Evolutionary conservation across 768 basidiomycete species (phyloP), one percentile per base, ranked within the genome.

Genomic region (Hygrophorus pudorinus): DNA sequence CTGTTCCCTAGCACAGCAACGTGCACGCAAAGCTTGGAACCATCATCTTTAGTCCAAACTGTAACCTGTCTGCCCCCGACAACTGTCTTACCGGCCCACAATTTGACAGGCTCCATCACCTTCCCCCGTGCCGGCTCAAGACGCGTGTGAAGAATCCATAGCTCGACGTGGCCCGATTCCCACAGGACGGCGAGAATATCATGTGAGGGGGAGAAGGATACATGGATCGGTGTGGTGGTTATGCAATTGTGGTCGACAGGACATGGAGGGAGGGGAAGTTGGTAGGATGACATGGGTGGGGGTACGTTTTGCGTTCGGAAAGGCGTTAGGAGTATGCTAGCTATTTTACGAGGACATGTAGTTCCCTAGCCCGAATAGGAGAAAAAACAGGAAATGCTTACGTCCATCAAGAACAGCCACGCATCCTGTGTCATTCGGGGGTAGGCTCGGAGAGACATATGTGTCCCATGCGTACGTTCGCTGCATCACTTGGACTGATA

Each of bases 231-330:
- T 0, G 73, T 61, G n/a, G 51, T 60, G n/a, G 56, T 51, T 36
- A 33, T 34, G 20, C 45, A 44, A 42, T 49, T 40, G 29, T 50
- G 48, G 29, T 47, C 14, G 9, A 43, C 13, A 29, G 59, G 48
- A 10, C 53, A 36, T 8, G 61, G 53, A 11, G 48, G 45, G 12
- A 68, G 46, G 0, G 56, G 29, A 9, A 75, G 64, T 48, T 70
- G 62, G 48, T 72, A 69, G 1, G 89, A 82, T 1, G 81, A 86
- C 90, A 96, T 93, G 0, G 96, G 96, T n/a, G 96, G 96, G n/a
- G 94, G 96, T 4, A 94, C 75, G 56, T 96, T 97, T 64, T 94
- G 88, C 0, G 78, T 75, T 32, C 92, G 76, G 72, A 98, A 98
- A 12, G 96, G 87, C 2, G 94, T 99, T 32, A 99, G 66, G 2